phyloP scores from a whole-genome alignment of 768 basidiomycete species.

The Lactarius vividus region DNA sequence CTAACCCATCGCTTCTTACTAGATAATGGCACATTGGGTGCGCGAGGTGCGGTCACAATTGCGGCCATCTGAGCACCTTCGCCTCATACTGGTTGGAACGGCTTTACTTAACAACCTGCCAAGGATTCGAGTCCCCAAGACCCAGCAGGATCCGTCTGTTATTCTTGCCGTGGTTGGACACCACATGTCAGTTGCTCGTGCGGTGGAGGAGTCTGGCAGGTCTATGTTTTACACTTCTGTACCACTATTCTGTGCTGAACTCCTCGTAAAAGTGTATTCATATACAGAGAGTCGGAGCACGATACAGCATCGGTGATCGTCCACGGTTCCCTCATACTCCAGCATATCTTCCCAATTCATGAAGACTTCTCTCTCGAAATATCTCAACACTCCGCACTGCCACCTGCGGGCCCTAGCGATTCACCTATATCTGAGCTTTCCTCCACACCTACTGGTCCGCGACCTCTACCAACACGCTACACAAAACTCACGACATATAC shows the following conservation, averaged over 20 bases:
- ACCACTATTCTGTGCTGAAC: not conserved
- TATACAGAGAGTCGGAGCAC: slow-evolving; percentile 11
- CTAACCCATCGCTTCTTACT: not conserved
- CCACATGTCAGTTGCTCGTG: not conserved
- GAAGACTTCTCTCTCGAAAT: slow-evolving; percentile 20
- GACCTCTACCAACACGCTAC: not conserved
- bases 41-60: slow-evolving; percentile 16
- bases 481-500: not conserved
- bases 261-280: slow-evolving; percentile 12
- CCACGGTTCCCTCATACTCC: slow-evolving; percentile 7
- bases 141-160: not conserved
- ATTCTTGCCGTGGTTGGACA: slow-evolving; percentile 16
- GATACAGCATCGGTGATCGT: not conserved
- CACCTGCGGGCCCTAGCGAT: not conserved
- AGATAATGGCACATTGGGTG: slow-evolving; percentile 18
- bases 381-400: slow-evolving; percentile 16
- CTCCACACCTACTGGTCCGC: slow-evolving; percentile 8
- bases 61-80: slow-evolving; percentile 19
- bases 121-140: not conserved
- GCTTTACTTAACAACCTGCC: not conserved
- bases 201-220: slow-evolving; percentile 14
- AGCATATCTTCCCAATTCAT: slow-evolving; percentile 22
- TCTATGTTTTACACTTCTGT: not conserved
- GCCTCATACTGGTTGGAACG: slow-evolving; percentile 9
- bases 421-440: not conserved